Percentiles rank a stretch among this genome's conserved stretches.
These are phyloP conservation scores for Polyporus tsugae DNA, from an alignment of 1,284 basidiomycete species.

Conservation along the genomic window DNA sequence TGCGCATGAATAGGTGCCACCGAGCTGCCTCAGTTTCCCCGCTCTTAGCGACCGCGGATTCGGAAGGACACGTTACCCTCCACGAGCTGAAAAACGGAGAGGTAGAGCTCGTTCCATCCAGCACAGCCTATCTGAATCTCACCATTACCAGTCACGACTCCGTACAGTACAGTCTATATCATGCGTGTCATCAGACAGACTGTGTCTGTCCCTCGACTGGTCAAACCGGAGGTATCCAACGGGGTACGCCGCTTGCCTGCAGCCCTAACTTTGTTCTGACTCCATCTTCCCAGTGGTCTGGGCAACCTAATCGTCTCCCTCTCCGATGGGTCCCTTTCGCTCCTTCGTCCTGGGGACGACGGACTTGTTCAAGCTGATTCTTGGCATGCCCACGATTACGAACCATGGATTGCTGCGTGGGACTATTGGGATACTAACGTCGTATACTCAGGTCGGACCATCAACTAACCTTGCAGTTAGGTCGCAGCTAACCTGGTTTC, in stretches of 20 bases:
- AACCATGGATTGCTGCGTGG: slow-evolving; percentile 95
- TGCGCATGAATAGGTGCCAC: slow-evolving; percentile 59
- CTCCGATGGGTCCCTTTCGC: slow-evolving; percentile 77
- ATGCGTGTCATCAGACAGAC: slow-evolving; percentile 63
- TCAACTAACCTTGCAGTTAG: neutral
- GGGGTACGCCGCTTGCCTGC: slow-evolving; percentile 28
- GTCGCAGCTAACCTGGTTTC: neutral
- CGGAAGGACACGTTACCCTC: slow-evolving; percentile 80
- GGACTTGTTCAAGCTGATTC: slow-evolving; percentile 55
- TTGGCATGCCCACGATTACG: slow-evolving; percentile 94
- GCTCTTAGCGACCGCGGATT: slow-evolving; percentile 79
- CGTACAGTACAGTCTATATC: slow-evolving; percentile 55
- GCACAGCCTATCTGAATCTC: neutral
- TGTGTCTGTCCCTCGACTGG: slow-evolving; percentile 93
- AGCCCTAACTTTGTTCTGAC: slow-evolving; percentile 1
- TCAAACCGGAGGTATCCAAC: slow-evolving; percentile 64
- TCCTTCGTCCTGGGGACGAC: slow-evolving; percentile 58
- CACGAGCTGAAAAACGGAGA: slow-evolving; percentile 61
- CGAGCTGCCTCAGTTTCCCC: slow-evolving; percentile 50
- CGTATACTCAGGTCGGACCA: slow-evolving; percentile 81
- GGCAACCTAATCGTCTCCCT: slow-evolving; percentile 80
- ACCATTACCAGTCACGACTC: slow-evolving; percentile 53
- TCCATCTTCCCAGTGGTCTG: slow-evolving; percentile 46
- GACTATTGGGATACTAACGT: slow-evolving; percentile 83
- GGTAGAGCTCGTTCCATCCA: slow-evolving; percentile 46